These are phyloP conservation scores for Xanthoconium stramineum DNA, from an alignment of 768 basidiomycete genomes.

Conservation along the genomic window DNA sequence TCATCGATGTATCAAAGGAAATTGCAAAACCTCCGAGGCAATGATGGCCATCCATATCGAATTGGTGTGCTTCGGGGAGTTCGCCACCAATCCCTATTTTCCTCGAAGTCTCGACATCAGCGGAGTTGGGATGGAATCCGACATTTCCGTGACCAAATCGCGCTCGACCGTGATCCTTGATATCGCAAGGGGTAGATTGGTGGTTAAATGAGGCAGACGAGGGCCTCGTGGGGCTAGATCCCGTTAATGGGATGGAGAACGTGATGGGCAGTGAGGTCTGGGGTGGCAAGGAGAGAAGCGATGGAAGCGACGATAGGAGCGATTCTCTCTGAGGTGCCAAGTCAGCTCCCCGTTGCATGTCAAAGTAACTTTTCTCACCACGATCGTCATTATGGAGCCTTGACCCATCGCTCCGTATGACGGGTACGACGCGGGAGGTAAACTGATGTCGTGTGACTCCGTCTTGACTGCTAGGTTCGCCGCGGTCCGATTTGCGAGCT, in stretches of 20 bases:
- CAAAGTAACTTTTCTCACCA: constrained; percentile 43
- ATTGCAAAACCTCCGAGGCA: constrained; percentile 62
- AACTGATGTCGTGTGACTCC: constrained; percentile 53
- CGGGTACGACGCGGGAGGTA: constrained; percentile 43
- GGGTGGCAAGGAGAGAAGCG: constrained; percentile 65
- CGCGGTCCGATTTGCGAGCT: constrained; percentile 47
- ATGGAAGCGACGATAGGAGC: constrained; percentile 73
- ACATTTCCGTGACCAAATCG: constrained; percentile 33
- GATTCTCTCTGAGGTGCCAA: constrained; percentile 47
- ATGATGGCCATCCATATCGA: constrained; percentile 43
- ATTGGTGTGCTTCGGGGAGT: constrained; percentile 47
- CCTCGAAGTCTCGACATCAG: constrained; percentile 31
- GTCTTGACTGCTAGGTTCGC: constrained; percentile 46
- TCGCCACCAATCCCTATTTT: constrained; percentile 33
- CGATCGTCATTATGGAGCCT: constrained; percentile 64
- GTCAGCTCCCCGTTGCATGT: constrained; percentile 13
- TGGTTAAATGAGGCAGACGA: constrained; percentile 44
- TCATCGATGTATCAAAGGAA: constrained; percentile 65
- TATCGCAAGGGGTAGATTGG: constrained; percentile 39
- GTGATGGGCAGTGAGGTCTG: constrained; percentile 52
- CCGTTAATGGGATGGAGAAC: constrained; percentile 52
- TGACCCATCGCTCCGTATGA: constrained; percentile 36
- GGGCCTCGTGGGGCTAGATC: constrained; percentile 33
- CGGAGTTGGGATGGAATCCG: constrained; percentile 48
- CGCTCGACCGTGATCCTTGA: constrained; percentile 57